Base-by-base conservation (phyloP, 352 stramenopile species). In the Aphanomyces invadans region DNA sequence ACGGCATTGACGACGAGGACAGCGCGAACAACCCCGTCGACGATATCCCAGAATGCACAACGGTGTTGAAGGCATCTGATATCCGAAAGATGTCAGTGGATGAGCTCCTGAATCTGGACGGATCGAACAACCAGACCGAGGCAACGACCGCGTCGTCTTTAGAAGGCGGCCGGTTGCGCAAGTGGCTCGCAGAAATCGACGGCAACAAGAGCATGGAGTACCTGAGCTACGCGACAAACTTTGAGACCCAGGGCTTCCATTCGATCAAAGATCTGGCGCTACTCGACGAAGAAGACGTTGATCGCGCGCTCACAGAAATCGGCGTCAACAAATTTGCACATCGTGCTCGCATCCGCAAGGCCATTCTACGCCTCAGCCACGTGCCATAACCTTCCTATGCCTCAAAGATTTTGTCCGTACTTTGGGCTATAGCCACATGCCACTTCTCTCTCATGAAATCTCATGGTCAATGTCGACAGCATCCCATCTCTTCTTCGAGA, bases 261-360 rank as follows among this genome's bases (percentile, higher is more conserved):
- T 77, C 71, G 4, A 70, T 87, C 7, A 71, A 75, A 15, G 80
- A 90, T 32, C 57, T 90, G 12, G 77, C 77, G 36, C 71, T 87
- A 57, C 71, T 90, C 32, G 78, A 82, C 46, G 79, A 89, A 28
- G 72, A 78, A 29, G 79, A 90, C 53, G 79, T 90, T 32, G 82
- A 90, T 70, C 73, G 83, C 53, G 78, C 79, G 53, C 87, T 90
- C 77, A 89, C 79, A 48, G 80, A 89, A 70, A 71, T 88, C 21
- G 82, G 80, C 48, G 84, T 90, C 51, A 71, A 79, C 71, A 89
- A 89, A 71, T 90, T 90, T 53, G 79, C 80, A 32, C 82, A 90
- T 71, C 71, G 82, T 23, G 70, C 83, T 33, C 77, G 82, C 23
- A 76, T 90, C 59, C 75, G 80, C 68, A 88, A 90, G 70, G 78